Conservation (phyloP, 768 basidiomycete genomes). For the Kwoniella dejecticola region DNA sequence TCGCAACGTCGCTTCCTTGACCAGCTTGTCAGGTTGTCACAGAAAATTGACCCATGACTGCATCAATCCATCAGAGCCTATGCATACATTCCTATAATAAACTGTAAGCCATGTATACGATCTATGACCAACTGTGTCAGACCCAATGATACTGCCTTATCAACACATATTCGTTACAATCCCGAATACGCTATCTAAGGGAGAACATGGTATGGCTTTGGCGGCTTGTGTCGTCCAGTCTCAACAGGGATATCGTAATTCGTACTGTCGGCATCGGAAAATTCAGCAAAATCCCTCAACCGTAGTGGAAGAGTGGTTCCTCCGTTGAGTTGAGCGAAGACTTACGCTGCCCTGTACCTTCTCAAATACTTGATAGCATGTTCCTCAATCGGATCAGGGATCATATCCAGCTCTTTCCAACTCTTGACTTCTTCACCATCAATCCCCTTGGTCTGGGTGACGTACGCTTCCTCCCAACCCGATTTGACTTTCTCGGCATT, state of each 20-base stretch:
- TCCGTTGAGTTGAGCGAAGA: too few relatives aligned
- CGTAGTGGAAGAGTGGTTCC: too few relatives aligned
- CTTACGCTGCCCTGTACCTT: slow-evolving; percentile 84
- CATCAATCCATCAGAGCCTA: too few relatives aligned
- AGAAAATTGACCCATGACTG: too few relatives aligned
- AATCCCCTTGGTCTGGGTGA: slow-evolving; percentile 54
- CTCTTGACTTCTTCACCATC: slow-evolving; percentile 60
- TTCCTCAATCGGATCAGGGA: slow-evolving; percentile 79
- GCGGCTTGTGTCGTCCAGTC: slow-evolving; percentile 52
- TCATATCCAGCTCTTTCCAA: slow-evolving; percentile 82
- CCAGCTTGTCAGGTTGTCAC: too few relatives aligned
- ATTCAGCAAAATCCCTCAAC: not conserved
- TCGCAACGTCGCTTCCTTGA: too few relatives aligned
- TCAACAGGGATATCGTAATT: slow-evolving; percentile 55
- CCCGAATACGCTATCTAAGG: slow-evolving; percentile 6
- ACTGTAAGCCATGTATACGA: not conserved
- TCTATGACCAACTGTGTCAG: not conserved
- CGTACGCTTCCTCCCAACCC: slow-evolving; percentile 39
- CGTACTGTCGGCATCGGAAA: slow-evolving; percentile 29
- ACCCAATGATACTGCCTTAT: too few relatives aligned
- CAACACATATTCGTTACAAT: slow-evolving; percentile 2
- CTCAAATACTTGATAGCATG: slow-evolving; percentile 88
- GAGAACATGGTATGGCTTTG: slow-evolving; percentile 54
- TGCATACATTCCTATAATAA: too few relatives aligned
- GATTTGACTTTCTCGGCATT: slow-evolving; percentile 24